A percentile compares a stretch with the other conserved stretches of the same genome.
Conservation (phyloP, 2,329 filamentous ascomycete genomes). For the Aureobasidium vineae region DNA sequence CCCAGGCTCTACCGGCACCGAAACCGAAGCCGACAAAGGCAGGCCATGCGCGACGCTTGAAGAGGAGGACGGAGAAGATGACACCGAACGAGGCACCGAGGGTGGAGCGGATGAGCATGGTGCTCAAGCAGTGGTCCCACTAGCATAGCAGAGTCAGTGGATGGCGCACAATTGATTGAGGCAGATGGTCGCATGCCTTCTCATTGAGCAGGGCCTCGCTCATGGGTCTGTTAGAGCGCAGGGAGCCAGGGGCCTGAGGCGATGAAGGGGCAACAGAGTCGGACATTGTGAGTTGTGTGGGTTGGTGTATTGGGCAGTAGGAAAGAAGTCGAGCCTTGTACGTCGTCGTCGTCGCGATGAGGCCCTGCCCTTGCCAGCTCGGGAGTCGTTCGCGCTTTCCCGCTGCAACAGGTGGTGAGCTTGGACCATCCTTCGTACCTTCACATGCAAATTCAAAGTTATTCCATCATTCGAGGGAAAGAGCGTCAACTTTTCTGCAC, state of each 20-base stretch:
- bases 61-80: constrained; percentile 96
- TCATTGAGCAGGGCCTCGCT: constrained; percentile 98
- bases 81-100: constrained; percentile 96
- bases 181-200: constrained; percentile 65
- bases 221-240: constrained; percentile 73
- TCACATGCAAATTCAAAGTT: constrained; percentile 16
- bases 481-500: constrained; percentile 9
- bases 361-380: background rate
- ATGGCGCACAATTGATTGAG: background rate
- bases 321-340: constrained; percentile 2
- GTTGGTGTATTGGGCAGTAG: background rate
- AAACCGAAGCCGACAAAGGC: constrained; percentile 94
- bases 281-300: constrained; percentile 51
- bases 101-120: constrained; percentile 92
- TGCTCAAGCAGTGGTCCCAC: constrained; percentile 99
- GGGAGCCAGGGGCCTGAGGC: constrained; percentile 60
- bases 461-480: constrained; percentile 14
- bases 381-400: constrained; percentile 26
- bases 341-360: constrained; percentile 15
- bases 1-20: constrained; percentile 93
- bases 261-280: constrained; percentile 53
- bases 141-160: constrained; percentile 43
- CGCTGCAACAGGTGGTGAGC: constrained; percentile 14
- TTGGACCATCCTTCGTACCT: constrained; percentile 14
- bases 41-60: constrained; percentile 97